These are phyloP conservation scores for Debaryomyces subglobosus DNA, from an alignment of 1,139 yeast genomes.

Conservation along the genomic window DNA sequence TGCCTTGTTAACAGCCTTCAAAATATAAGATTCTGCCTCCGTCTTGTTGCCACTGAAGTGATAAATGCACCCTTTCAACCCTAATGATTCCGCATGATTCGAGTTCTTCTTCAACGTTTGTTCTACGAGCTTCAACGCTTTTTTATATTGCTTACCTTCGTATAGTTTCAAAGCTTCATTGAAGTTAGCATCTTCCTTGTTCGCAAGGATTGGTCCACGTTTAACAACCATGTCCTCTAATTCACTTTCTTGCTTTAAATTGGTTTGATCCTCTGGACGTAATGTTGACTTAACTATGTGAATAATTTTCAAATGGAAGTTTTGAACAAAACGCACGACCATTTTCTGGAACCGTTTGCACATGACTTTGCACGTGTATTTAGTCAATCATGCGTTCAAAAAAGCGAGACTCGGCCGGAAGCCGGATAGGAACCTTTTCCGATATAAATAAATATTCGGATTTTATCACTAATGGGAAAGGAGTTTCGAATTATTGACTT, in stretches of 20 bases:
- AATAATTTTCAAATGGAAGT: neutral
- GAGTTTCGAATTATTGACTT: no score
- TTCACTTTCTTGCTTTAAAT: neutral
- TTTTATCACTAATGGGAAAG: neutral
- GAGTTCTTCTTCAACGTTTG: conserved; percentile 75
- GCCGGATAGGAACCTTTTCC: neutral
- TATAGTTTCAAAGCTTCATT: conserved; percentile 81
- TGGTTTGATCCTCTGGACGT: neutral
- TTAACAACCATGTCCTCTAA: conserved; percentile 25
- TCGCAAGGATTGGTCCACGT: conserved; percentile 39
- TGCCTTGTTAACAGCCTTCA: conserved; percentile 62
- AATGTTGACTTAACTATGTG: neutral
- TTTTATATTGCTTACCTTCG: conserved; percentile 85
- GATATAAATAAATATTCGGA: neutral
- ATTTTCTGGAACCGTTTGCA: neutral
- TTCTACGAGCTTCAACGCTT: conserved; percentile 78
- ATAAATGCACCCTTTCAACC: conserved; percentile 79
- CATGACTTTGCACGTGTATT: neutral
- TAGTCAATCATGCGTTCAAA: neutral
- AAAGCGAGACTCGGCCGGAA: neutral
- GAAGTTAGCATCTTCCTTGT: conserved; percentile 70
- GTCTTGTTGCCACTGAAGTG: conserved; percentile 52
- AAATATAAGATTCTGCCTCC: conserved; percentile 68
- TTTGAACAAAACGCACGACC: neutral
- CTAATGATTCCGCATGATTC: conserved; percentile 77